Evolutionary conservation across 306 rosid genomes (phyloP).

Genomic region (Lathyrus aphaca): DNA sequence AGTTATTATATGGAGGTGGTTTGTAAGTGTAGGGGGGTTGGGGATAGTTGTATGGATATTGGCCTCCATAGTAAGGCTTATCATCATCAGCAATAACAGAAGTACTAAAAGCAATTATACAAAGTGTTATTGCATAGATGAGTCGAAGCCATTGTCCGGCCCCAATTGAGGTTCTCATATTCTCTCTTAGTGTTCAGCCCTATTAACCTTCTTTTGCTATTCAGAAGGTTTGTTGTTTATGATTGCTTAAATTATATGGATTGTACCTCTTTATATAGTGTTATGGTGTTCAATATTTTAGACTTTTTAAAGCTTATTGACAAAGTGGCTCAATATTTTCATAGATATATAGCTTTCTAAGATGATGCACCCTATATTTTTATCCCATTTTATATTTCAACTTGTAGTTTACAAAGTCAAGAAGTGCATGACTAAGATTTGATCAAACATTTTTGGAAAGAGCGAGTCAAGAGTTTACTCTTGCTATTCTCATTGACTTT

Average conservation of each 20-base stretch:
- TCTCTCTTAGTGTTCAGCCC: background rate
- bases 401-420: slow-evolving; percentile 9
- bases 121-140: slow-evolving; percentile 47
- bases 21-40: background rate
- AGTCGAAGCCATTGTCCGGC: slow-evolving; percentile 51
- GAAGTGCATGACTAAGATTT: background rate
- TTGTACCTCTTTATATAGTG: slow-evolving; percentile 4
- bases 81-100: slow-evolving; percentile 41
- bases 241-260: background rate
- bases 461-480: background rate
- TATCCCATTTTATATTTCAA: background rate
- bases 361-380: background rate
- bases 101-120: slow-evolving; percentile 42
- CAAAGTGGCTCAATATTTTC: background rate
- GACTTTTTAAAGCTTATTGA: background rate
- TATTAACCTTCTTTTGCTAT: background rate
- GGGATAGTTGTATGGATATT: slow-evolving; percentile 24
- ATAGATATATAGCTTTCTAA: background rate
- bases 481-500: background rate
- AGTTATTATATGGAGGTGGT: background rate
- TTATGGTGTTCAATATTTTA: background rate
- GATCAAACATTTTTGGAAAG: background rate
- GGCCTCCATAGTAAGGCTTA: slow-evolving; percentile 23
- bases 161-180: slow-evolving; percentile 44
- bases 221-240: background rate